Evolutionary conservation across 108 stramenopile genomes (phyloP).

Genomic region (Nitzschia sp.): DNA sequence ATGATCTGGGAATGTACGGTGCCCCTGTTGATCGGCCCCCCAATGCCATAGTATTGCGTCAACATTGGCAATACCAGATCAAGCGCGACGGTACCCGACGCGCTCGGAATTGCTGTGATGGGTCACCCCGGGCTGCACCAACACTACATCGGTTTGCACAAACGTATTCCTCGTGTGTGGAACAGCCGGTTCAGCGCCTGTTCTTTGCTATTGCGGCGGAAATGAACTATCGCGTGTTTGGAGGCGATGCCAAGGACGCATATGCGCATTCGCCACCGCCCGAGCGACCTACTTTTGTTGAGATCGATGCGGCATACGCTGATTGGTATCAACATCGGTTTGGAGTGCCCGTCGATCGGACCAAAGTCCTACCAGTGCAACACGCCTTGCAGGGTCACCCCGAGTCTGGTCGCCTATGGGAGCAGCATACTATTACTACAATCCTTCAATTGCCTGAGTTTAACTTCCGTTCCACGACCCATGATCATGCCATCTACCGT

Average conservation of each 20-base stretch:
- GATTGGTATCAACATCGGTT: too few relatives aligned
- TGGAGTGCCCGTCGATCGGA: slow-evolving; percentile 28
- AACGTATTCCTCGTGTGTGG: too few relatives aligned
- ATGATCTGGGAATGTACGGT: slow-evolving; percentile 7
- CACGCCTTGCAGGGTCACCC: slow-evolving; percentile 38
- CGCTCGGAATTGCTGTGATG: slow-evolving; percentile 28
- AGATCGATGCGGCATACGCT: too few relatives aligned
- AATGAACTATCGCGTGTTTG: too few relatives aligned
- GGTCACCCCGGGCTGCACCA: slow-evolving; percentile 34
- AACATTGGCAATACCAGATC: slow-evolving; percentile 23
- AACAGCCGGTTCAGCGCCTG: too few relatives aligned
- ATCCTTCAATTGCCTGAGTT: slow-evolving; percentile 25
- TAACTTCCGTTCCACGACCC: too few relatives aligned
- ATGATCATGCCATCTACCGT: slow-evolving; percentile 35
- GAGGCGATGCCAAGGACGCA: too few relatives aligned
- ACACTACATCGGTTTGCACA: too few relatives aligned
- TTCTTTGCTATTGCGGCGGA: too few relatives aligned
- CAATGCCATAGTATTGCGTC: too few relatives aligned
- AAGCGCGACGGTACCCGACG: slow-evolving; percentile 15
- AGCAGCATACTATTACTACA: slow-evolving; percentile 9
- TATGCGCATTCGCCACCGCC: too few relatives aligned
- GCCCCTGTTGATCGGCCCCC: slow-evolving; percentile 7
- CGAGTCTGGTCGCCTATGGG: slow-evolving; percentile 32
- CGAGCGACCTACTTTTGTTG: too few relatives aligned
- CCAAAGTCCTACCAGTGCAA: slow-evolving; percentile 16